Conservation (phyloP, 73 alveolate species). For the Tetrahymena borealis region DNA sequence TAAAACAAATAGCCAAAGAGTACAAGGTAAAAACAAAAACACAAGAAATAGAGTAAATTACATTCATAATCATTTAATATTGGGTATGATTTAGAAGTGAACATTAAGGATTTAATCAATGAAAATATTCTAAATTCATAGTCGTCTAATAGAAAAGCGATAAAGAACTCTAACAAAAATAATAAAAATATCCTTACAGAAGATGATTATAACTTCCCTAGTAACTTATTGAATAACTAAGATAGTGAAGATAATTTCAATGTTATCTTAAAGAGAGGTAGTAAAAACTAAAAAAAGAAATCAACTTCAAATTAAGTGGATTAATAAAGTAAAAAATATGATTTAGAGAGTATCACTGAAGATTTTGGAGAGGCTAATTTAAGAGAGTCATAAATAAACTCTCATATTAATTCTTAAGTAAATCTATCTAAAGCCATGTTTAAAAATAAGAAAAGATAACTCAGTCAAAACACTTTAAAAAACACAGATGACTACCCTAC, state of each 20-base stretch:
- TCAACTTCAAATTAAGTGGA: no score
- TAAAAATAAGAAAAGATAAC: not conserved
- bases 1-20: not conserved
- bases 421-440: not conserved
- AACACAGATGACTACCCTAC: no score
- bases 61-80: not conserved
- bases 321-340: not conserved
- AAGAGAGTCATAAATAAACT: not conserved
- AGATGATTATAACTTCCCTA: not conserved
- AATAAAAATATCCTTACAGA: not conserved
- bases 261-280: not conserved
- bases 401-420: not conserved
- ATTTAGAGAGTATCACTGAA: not conserved
- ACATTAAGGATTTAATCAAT: not conserved
- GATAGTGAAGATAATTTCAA: not conserved
- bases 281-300: no score
- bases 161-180: not conserved
- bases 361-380: not conserved
- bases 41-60: not conserved
- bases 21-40: not conserved
- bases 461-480: not conserved
- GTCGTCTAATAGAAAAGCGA: not conserved
- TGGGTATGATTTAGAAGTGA: not conserved
- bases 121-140: not conserved
- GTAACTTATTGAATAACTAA: not conserved